Conservation (phyloP, 1,284 basidiomycete species). For the Heterobasidion irregulare region DNA sequence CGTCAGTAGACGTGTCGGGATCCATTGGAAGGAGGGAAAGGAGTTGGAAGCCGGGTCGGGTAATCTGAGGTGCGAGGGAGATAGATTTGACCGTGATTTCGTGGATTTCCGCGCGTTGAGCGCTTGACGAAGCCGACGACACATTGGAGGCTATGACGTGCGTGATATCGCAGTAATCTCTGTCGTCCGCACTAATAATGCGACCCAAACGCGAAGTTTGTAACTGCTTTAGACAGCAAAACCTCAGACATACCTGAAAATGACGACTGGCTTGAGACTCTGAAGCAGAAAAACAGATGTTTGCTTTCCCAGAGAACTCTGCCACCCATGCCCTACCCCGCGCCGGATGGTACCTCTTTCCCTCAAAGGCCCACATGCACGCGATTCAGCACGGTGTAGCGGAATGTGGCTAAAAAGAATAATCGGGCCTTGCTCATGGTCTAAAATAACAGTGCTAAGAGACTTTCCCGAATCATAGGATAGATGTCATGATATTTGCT, state of each 20-base stretch:
- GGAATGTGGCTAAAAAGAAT: constrained; percentile 82
- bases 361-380: constrained; percentile 67
- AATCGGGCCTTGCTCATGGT: constrained; percentile 27
- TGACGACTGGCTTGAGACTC: constrained; percentile 50
- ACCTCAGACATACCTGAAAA: constrained; percentile 55
- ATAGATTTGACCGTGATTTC: constrained; percentile 75
- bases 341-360: constrained; percentile 53
- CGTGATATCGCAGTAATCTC: constrained; percentile 78
- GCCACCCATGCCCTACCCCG: constrained; percentile 75
- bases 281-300: constrained; percentile 67
- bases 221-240: background rate
- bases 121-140: constrained; percentile 32
- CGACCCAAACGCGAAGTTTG: background rate
- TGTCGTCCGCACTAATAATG: constrained; percentile 71
- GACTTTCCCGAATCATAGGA: too few relatives aligned
- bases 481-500: constrained; percentile 6
- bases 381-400: constrained; percentile 60
- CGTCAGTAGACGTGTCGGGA: constrained; percentile 9
- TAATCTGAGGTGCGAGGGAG: constrained; percentile 73
- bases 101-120: constrained; percentile 4
- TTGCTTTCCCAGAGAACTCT: constrained; percentile 71
- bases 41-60: constrained; percentile 78
- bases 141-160: constrained; percentile 30
- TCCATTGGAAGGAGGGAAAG: constrained; percentile 57
- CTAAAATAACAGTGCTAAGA: background rate